A percentile compares a stretch with the other conserved stretches of the same genome.
These are phyloP conservation scores for Porcisia deanei DNA, from an alignment of 208 protist genomes.

Conservation along the genomic window DNA sequence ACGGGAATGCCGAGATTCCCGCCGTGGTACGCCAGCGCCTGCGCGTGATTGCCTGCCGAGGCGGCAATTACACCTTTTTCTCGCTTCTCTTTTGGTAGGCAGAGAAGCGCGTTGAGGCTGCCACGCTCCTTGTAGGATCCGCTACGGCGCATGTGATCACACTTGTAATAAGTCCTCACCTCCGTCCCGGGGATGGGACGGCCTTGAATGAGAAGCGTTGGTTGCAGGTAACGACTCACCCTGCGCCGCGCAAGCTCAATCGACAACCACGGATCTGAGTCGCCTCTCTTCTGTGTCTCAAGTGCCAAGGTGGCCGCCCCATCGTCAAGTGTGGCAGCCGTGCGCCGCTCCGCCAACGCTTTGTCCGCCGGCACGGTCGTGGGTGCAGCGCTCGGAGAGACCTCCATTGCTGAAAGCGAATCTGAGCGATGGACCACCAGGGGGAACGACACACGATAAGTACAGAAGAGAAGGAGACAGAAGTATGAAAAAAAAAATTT, in stretches of 20 bases:
- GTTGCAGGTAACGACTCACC: conserved; percentile 39
- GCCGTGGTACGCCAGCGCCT: conserved; percentile 91
- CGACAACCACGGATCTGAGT: conserved; percentile 41
- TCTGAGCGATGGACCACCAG: neutral
- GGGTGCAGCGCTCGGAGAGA: neutral
- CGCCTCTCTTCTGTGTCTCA: conserved; percentile 18
- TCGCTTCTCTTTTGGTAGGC: conserved; percentile 59
- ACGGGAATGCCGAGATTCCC: conserved; percentile 76
- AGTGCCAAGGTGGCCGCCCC: conserved; percentile 6
- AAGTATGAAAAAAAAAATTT: neutral
- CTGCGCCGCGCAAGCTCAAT: conserved; percentile 50
- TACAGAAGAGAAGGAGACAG: conserved; percentile 13
- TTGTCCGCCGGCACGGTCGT: neutral
- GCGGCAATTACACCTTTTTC: conserved; percentile 84
- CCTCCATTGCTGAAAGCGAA: neutral
- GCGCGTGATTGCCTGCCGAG: conserved; percentile 89
- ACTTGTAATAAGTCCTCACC: conserved; percentile 61
- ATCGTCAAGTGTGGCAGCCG: conserved; percentile 10
- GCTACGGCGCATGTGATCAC: conserved; percentile 70
- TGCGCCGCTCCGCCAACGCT: neutral
- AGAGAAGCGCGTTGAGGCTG: conserved; percentile 84
- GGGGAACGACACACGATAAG: neutral
- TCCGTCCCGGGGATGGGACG: conserved; percentile 35
- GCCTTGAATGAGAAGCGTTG: conserved; percentile 41
- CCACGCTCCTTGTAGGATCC: conserved; percentile 93